Base-by-base conservation (phyloP, 164 flowering plant genomes). In the Tinospora cordifolia region DNA sequence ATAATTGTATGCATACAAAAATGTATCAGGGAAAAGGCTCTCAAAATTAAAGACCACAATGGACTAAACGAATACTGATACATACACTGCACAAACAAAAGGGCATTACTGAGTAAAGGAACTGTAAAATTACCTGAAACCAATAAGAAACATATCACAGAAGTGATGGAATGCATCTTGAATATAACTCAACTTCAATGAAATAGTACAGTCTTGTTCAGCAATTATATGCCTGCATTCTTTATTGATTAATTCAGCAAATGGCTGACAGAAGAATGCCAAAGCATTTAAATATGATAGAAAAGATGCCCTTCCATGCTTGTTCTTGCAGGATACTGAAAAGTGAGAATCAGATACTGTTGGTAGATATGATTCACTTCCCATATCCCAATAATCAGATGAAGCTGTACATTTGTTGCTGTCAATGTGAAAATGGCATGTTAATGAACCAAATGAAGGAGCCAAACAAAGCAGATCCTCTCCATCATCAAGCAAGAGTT, bases 181-280 rank as follows among this genome's bases (percentile, higher is more conserved):
- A 40, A 88, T 74, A 76, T 30, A 39, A 71, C 63, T 72, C 10
- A 88, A 68, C 41, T 71, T 69, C 4, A 71, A 6, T 49, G 73
- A 64, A 17, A 78, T 63, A 73, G 74, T 39, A 62, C 11, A 74
- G 73, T 78, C 84, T 40, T 62, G 69, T 76, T 77, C 87, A 51
- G 65, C 34, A 57, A 86, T 30, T 67, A 87, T 75, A 58, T 77
- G 74, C 65, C 77, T 83, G 72, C 81, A 79, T 60, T 75, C 78
- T 46, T 75, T 79, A 75, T 77, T 78, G 41, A 90, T 80, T 36
- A 77, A 71, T n/a, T 88, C 89, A 57, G 90, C 83, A 68, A 93
- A 83, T 47, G 92, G 87, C 67, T 79, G 74, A 72, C 96, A 90
- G 75, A 91, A 77, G 76, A 88, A 89, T 66, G 78, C 79, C 78